Evolutionary conservation across 1,284 basidiomycete species (phyloP), one percentile per base, ranked within the genome.

Genomic region (Puccinia triticina): DNA sequence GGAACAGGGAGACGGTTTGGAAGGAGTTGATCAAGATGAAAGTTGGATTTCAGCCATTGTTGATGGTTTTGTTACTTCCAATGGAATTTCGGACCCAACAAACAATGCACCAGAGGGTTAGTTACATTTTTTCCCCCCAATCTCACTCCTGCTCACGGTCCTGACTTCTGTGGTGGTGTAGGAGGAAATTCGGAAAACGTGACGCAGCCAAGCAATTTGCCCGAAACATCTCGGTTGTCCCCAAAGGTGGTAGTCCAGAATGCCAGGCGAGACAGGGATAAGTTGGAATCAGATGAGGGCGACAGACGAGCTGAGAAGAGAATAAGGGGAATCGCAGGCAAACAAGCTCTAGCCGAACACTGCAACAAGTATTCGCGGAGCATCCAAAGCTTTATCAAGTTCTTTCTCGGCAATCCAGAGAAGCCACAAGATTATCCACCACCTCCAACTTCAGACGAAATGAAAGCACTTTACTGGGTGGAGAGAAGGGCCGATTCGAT

Each of bases 371-470:
- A n/a, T n/a, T n/a, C n/a, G n/a, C n/a, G n/a, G n/a, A n/a, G n/a
- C n/a, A n/a, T n/a, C n/a, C n/a, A n/a, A n/a, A n/a, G n/a, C n/a
- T n/a, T n/a, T n/a, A n/a, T n/a, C n/a, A n/a, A n/a, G n/a, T n/a
- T n/a, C n/a, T n/a, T 67, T 46, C 64, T 67, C 2, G 64, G 64
- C 14, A 46, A 46, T 40, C 64, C 64, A 46, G 40, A 21, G 5
- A 14, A 8, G 21, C 32, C 37, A 21, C 64, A 67, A 67, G 64
- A 67, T 16, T 67, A 67, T 67, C 64, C 64, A 37, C 34, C 40
- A 40, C 11, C 64, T 29, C 40, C 64, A 67, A 67, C 64, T 21
- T 34, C 64, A 40, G 32, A n/a, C 8, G 64, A 67, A 26, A 11
- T 37, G 12, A 14, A 67, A 18, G 29, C 64, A 21, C 16, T 37